Conservation (phyloP, 352 stramenopile genomes). For the Phytopythium delawarense region DNA sequence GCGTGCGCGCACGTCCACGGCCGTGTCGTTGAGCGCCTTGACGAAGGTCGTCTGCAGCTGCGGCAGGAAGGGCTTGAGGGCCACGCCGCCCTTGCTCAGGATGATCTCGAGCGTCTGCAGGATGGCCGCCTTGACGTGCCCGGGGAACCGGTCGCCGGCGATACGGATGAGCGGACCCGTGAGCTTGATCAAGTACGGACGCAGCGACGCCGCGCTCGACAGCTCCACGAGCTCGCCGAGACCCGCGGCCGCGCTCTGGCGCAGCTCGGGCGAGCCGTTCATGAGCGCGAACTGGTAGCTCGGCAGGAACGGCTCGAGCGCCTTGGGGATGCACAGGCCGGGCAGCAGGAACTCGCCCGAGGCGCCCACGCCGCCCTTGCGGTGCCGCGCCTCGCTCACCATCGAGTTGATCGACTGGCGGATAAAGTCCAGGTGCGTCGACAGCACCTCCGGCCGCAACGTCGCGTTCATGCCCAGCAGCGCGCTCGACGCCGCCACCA, state of each 20-base stretch:
- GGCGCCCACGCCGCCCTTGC: constrained; percentile 87
- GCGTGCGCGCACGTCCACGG: constrained; percentile 87
- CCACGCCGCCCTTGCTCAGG: constrained; percentile 94
- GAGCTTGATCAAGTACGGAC: constrained; percentile 98
- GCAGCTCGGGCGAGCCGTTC: constrained; percentile 89
- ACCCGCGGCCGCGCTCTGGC: constrained; percentile 90
- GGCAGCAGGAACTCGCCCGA: constrained; percentile 76
- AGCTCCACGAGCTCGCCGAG: constrained; percentile 97
- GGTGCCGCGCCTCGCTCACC: constrained; percentile 93
- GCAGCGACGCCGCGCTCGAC: constrained; percentile 83
- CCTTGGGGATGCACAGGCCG: constrained; percentile 79
- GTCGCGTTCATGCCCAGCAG: constrained; percentile 91
- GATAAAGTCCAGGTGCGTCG: constrained; percentile 96
- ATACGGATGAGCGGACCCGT: constrained; percentile 98
- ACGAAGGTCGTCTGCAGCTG: constrained; percentile 99
- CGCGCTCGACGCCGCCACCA: constrained; percentile 87
- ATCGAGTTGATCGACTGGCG: constrained; percentile 96
- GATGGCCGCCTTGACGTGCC: constrained; percentile 98
- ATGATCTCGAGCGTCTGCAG: constrained; percentile 96
- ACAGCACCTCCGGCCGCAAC: constrained; percentile 90
- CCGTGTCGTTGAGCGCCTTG: constrained; percentile 98
- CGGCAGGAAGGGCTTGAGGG: constrained; percentile 98
- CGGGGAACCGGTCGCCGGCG: constrained; percentile 97
- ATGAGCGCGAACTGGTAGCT: constrained; percentile 98
- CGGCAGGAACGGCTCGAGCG: constrained; percentile 95